Conservation (phyloP, 1,139 yeast genomes). For the Geotrichum phurueaensis region DNA sequence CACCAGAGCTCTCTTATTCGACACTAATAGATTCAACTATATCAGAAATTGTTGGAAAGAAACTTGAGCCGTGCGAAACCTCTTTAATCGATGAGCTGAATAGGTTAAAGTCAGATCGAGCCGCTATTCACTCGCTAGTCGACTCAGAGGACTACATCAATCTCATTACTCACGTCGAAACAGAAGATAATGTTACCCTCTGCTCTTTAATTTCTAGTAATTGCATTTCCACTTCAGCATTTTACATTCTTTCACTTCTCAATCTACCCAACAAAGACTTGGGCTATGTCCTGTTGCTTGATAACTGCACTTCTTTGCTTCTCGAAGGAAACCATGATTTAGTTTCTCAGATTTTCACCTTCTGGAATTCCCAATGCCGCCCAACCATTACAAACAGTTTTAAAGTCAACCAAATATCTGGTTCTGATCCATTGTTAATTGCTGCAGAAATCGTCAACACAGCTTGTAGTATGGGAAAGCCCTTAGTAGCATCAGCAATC, state of each 20-base stretch:
- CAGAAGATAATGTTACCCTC: not conserved
- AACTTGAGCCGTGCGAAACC: not conserved
- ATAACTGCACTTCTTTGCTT: conserved; percentile 4
- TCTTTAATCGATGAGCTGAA: not conserved
- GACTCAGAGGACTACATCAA: not conserved
- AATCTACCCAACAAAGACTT: not conserved
- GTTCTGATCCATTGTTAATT: not conserved
- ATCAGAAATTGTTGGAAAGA: not conserved
- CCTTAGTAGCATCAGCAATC: conserved; percentile 23
- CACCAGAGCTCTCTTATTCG: not conserved
- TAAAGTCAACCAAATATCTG: not conserved
- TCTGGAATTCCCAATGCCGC: conserved; percentile 3
- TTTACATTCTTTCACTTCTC: conserved; percentile 4
- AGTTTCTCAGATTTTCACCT: not conserved
- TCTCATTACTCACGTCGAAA: not conserved
- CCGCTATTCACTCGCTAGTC: not conserved
- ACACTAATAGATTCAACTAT: not conserved
- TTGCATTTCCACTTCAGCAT: conserved; percentile 6
- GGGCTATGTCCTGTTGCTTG: conserved; percentile 3
- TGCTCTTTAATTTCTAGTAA: not conserved
- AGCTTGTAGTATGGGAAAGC: conserved; percentile 14
- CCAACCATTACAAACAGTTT: not conserved
- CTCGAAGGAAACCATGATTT: not conserved
- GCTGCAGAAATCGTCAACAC: conserved; percentile 1
- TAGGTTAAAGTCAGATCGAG: not conserved